Percentiles rank a stretch among this genome's conserved stretches.
Evolutionary conservation across 805 yeast genomes (phyloP).

Genomic region (Grigorovia jiainica): DNA sequence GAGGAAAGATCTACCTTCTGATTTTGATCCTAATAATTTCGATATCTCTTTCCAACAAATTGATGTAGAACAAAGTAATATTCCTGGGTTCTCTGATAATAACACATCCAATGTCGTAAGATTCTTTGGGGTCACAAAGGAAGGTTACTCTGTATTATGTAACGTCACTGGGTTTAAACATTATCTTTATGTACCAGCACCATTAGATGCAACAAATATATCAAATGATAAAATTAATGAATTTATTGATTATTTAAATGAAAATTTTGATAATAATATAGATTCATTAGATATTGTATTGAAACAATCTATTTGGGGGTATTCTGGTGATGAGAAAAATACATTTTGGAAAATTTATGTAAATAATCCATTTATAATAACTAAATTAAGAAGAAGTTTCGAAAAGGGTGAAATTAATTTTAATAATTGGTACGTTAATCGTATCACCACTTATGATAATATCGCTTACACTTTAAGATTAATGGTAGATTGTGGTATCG

Average conservation of each 20-base stretch:
- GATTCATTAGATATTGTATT: constrained; percentile 52
- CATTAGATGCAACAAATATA: constrained; percentile 44
- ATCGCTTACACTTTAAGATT: constrained; percentile 75
- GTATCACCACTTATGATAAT: constrained; percentile 76
- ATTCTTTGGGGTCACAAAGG: constrained; percentile 85
- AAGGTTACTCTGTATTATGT: constrained; percentile 83
- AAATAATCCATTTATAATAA: constrained; percentile 54
- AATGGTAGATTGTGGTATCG: constrained; percentile 86
- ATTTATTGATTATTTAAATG: constrained; percentile 39
- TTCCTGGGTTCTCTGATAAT: constrained; percentile 34
- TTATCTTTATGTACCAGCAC: constrained; percentile 87
- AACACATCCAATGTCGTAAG: constrained; percentile 51
- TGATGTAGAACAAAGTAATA: constrained; percentile 79
- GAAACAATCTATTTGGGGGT: constrained; percentile 93
- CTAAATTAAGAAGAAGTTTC: constrained; percentile 65
- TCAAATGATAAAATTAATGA: constrained; percentile 28
- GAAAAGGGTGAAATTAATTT: constrained; percentile 71
- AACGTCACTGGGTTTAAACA: constrained; percentile 84
- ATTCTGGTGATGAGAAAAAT: constrained; percentile 61
- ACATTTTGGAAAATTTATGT: constrained; percentile 73
- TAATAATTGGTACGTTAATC: constrained; percentile 51
- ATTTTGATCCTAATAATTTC: constrained; percentile 37
- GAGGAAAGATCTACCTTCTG: constrained; percentile 47
- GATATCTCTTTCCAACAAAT: constrained; percentile 80
- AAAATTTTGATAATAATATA: constrained; percentile 45